Conservation (phyloP, 129 eudicot species). For the Apium graveolens region DNA sequence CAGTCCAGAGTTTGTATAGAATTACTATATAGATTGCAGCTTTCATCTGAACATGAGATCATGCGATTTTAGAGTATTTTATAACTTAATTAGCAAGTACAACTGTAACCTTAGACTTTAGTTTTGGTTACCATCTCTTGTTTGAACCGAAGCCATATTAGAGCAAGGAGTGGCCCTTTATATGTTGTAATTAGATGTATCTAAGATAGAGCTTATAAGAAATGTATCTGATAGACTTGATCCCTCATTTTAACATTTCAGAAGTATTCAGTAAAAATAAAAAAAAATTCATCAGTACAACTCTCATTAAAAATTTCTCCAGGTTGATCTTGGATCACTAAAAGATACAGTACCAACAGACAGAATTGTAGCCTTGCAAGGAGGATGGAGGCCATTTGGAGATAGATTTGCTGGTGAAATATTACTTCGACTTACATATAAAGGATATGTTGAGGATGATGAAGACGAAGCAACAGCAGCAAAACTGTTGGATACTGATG, state of each 20-base stretch:
- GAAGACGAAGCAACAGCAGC: conserved; percentile 60
- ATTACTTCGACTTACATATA: conserved; percentile 76
- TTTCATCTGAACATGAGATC: neutral
- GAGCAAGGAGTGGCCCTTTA: neutral
- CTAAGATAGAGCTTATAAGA: neutral
- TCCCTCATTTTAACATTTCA: neutral
- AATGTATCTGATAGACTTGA: neutral
- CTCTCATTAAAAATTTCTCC: conserved; percentile 6
- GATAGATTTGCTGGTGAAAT: conserved; percentile 70
- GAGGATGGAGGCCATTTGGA: conserved; percentile 74
- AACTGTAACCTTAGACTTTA: neutral
- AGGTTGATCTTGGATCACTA: conserved; percentile 86
- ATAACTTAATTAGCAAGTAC: neutral
- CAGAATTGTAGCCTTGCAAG: conserved; percentile 63
- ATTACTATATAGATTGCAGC: neutral
- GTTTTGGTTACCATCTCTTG: neutral
- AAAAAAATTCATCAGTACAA: neutral
- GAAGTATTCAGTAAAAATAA: neutral
- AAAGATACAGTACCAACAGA: conserved; percentile 94
- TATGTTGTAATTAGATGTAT: neutral
- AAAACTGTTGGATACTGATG: conserved; percentile 24
- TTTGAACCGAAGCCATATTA: neutral
- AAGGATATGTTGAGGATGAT: conserved; percentile 97
- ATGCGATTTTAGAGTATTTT: neutral
- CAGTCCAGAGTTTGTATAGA: neutral